phyloP scores from a whole-genome alignment of 306 rosid genomes.

The Casuarina cunninghamiana region DNA sequence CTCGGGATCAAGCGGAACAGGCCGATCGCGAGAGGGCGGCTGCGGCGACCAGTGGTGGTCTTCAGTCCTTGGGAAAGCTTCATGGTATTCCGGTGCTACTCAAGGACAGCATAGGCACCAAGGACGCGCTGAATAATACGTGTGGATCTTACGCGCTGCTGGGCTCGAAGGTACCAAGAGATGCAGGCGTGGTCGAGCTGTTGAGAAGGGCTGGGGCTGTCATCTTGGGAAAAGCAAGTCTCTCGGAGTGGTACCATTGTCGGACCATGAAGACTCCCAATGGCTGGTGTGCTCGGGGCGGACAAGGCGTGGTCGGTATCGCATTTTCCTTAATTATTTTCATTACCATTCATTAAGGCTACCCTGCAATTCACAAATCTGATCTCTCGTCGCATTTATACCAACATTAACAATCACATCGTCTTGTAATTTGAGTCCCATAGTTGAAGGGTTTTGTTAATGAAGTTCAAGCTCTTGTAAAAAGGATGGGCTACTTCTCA shows the following conservation, averaged over 20 bases:
- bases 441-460: too few relatives aligned
- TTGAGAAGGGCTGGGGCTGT: slow-evolving; percentile 60
- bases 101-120: slow-evolving; percentile 58
- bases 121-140: slow-evolving; percentile 56
- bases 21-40: slow-evolving; percentile 50
- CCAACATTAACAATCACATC: too few relatives aligned
- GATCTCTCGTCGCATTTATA: too few relatives aligned
- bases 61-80: slow-evolving; percentile 19
- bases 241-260: slow-evolving; percentile 46
- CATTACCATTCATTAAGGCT: too few relatives aligned
- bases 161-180: slow-evolving; percentile 61
- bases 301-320: slow-evolving; percentile 47
- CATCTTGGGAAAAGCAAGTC: slow-evolving; percentile 62
- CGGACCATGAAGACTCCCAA: slow-evolving; percentile 11
- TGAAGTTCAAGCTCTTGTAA: too few relatives aligned
- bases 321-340: too few relatives aligned
- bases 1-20: slow-evolving; percentile 52
- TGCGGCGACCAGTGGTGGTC: neutral
- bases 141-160: slow-evolving; percentile 62
- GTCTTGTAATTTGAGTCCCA: too few relatives aligned
- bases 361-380: too few relatives aligned
- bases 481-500: too few relatives aligned
- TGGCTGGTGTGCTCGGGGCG: slow-evolving; percentile 62
- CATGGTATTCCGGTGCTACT: slow-evolving; percentile 70
- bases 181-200: slow-evolving; percentile 56